Evolutionary conservation across 768 basidiomycete genomes (phyloP), one percentile per base, ranked within the genome.

Genomic region (Pholiota molesta): DNA sequence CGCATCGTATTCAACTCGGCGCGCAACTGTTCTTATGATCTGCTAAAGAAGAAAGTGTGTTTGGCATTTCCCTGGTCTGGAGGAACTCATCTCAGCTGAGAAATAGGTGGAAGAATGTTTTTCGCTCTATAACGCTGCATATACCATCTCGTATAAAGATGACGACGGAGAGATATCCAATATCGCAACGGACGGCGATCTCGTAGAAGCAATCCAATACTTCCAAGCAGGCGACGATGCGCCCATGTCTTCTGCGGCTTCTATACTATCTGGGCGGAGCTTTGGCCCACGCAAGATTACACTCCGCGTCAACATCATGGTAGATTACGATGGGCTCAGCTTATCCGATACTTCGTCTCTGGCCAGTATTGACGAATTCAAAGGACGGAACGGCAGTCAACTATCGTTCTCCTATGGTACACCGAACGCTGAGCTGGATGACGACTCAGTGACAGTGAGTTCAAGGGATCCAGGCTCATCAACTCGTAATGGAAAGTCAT

Each of bases 291-390:
- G 84, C 47, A 94, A 88, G 71, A 90, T 97, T 59, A 91, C 89
- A 0, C 76, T 97, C 16, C 82, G 85, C 9, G 86, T 97, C 37
- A 81, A 88, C 49, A 87, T 98, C 44, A 79, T 81, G 9, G 87
- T 96, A 63, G 95, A 96, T 63, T 96, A 94, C 67, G 95, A 97
- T 72, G 94, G 94, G 0, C 94, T 91, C 14, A 92, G 90, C 74
- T 80, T 97, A 60, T 95, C 93, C 9, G 96, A 97, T 66, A 92
- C 94, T 2, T 87, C 86, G 10, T 95, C 94, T 9, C 76, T 96
- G 17, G 85, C 83, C 21, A 94, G 92, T 71, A 68, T 89, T 70
- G 91, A 96, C 45, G 90, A 93, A 65, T 88, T 87, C 76, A 78
- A 75, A 64, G 78, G 79, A 51, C 77, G 82, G 47, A 89, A 88